Base-by-base conservation (phyloP, 148 eudicot genomes). In the Simmondsia chinensis region DNA sequence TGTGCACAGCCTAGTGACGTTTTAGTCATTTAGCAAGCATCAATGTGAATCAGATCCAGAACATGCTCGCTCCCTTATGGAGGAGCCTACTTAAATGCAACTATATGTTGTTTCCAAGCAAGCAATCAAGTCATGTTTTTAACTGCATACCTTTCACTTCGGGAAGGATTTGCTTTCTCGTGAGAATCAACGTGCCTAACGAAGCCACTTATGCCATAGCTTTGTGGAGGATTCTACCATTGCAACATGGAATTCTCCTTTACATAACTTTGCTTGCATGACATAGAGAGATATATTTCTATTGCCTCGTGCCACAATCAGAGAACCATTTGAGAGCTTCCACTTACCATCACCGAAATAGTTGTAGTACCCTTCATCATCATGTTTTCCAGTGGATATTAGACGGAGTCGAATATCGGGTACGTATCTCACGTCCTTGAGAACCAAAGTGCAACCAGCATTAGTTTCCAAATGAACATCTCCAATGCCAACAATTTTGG, bases 21-120 rank as follows among this genome's bases (percentile, higher is more conserved):
- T 2, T 1, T 18, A 18, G 12, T 32, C 31, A 54, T 54, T 3
- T 13, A 18, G 32, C 48, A 50, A 1, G 44, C 50, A 57, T 57
- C 47, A 27, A 28, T 33, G 46, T 53, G 48, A 6, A 53, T 21
- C 17, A 40, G 33, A 23, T 52, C 46, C 11, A 53, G 23, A 5
- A 39, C 27, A 41, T 41, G 34, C 12, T 32, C 40, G 23, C 41
- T 32, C 18, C 49, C 43, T 31, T n/a, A 29, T 15, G 59, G 33
- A 21, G 59, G 49, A 5, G 16, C 9, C 2, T 27, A 5, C 4
- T 56, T 43, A 36, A 46, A 56, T 15, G 52, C 10, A 9, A 13
- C 18, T 20, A 24, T 56, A 36, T 35, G 33, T 56, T 56, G 28
- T 27, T 56, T 56, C 3, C 36, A 27, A 46, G 36, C 61, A 56